Conservation (phyloP, 2,329 filamentous ascomycete species). For the Exophiala sp. region DNA sequence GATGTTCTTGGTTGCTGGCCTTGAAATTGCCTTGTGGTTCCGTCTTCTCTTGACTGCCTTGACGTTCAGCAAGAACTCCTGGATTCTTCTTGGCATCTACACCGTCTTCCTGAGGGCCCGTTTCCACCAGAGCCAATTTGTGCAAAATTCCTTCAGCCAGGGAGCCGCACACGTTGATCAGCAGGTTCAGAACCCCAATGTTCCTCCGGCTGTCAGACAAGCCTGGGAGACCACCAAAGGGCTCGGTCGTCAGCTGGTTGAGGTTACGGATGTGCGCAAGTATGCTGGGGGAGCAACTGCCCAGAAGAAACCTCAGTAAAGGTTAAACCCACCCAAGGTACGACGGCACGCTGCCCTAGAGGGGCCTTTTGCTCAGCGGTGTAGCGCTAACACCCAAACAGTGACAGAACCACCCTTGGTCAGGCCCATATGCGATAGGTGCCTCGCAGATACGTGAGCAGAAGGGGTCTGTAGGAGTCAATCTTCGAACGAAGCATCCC, state of each 20-base stretch:
- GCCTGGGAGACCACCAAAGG: constrained; percentile 76
- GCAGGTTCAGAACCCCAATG: constrained; percentile 76
- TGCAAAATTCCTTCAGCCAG: constrained; percentile 73
- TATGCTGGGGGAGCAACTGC: constrained; percentile 53
- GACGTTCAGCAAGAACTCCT: constrained; percentile 83
- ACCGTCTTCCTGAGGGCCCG: constrained; percentile 87
- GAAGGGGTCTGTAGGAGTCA: too few relatives aligned
- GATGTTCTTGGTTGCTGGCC: constrained; percentile 84
- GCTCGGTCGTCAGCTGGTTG: constrained; percentile 64
- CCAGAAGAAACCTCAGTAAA: constrained; percentile 47
- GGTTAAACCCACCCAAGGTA: too few relatives aligned
- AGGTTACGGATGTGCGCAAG: constrained; percentile 69
- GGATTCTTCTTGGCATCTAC: constrained; percentile 81
- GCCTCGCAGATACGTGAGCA: too few relatives aligned
- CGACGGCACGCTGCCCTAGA: too few relatives aligned
- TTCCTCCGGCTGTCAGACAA: constrained; percentile 70
- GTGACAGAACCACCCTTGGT: too few relatives aligned
- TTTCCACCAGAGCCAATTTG: constrained; percentile 82
- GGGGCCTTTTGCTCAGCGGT: too few relatives aligned
- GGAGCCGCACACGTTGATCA: constrained; percentile 72
- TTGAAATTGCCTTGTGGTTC: constrained; percentile 83
- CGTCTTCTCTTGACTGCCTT: constrained; percentile 75
- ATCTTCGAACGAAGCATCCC: too few relatives aligned
- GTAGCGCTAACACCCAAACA: too few relatives aligned
- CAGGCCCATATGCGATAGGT: too few relatives aligned